Base-by-base conservation (phyloP, 2,329 filamentous ascomycete species). In the Aspergillus sp. region DNA sequence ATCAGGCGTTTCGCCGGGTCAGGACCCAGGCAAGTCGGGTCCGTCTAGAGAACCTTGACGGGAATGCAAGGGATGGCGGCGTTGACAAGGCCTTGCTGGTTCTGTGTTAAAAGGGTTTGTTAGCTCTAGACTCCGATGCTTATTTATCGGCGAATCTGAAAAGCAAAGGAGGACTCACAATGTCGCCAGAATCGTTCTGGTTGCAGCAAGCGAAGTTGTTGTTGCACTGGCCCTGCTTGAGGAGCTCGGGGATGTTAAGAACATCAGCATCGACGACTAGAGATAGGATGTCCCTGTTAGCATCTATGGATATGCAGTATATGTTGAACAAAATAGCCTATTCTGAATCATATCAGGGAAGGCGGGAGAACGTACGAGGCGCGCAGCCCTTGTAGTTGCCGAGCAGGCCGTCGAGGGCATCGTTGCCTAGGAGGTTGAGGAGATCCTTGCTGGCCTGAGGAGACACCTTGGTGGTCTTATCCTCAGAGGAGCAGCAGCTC, bases 121-220 rank as follows among this genome's bases (percentile, higher is more conserved):
- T n/a, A 48, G 18, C 5, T 20, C 5, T 4, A 13, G 12, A 6
- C 6, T 22, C n/a, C 2, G 4, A 17, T 24, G 24, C 5, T 24
- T 24, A 6, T 24, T 24, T 6, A 24, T 24, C 12, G 11, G 41
- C 17, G n/a, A n/a, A 43, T 36, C 4, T n/a, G 11, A 8, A n/a
- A 9, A 8, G 5, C 2, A 39, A 8, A 18, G 26, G 3, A 8
- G 15, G 15, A 30, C 53, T 26, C 34, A 55, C 53, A 12, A 38
- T 34, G 9, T 41, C 13, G 12, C 26, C 30, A 7, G 48, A 8
- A n/a, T 20, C 38, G 26, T 30, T 30, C 22, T 12, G 39, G 20
- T 61, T 38, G 34, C 60, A 60, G 60, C 62, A 63, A 11, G 60
- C 58, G 47, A 51, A 43, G 20, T 51, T 53, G 48, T 50, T 53